Percentiles rank a stretch among this genome's conserved stretches.
Conservation (phyloP, 1,139 yeast genomes). For the Taphrina confusa region DNA sequence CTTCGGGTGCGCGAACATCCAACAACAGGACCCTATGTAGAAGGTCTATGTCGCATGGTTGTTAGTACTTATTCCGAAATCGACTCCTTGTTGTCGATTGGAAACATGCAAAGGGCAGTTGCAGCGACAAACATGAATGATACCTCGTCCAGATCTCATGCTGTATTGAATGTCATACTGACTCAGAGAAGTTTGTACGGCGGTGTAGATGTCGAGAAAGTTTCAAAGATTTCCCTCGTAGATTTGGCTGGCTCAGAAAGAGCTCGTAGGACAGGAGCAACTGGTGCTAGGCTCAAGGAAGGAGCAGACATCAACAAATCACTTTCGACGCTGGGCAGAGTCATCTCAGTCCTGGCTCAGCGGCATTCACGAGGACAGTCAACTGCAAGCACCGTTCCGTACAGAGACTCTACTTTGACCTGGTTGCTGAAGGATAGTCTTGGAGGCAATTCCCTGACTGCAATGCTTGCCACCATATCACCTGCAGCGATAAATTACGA, state of each 20-base stretch:
- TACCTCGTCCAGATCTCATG: constrained; percentile 74
- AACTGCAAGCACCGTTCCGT: constrained; percentile 54
- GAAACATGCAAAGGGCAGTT: constrained; percentile 56
- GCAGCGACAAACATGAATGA: constrained; percentile 72
- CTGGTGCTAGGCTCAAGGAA: constrained; percentile 67
- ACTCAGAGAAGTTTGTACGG: constrained; percentile 49
- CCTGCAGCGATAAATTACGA: constrained; percentile 64
- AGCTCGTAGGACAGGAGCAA: constrained; percentile 62
- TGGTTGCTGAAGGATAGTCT: constrained; percentile 70
- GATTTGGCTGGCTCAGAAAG: constrained; percentile 85
- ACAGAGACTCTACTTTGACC: constrained; percentile 70
- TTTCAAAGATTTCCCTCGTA: constrained; percentile 67
- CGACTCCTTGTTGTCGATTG: constrained; percentile 39
- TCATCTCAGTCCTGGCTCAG: constrained; percentile 62
- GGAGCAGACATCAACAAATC: constrained; percentile 76
- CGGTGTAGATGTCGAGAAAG: constrained; percentile 48
- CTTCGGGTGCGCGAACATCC: constrained; percentile 60
- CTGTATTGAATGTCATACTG: constrained; percentile 65
- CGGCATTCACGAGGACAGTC: constrained; percentile 42
- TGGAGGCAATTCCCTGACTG: constrained; percentile 74
- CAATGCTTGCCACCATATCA: constrained; percentile 74
- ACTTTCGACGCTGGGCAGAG: constrained; percentile 72
- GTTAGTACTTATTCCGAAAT: constrained; percentile 39
- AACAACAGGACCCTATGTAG: constrained; percentile 61
- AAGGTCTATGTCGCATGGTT: constrained; percentile 47